A percentile compares a stretch with the other conserved stretches of the same genome.
phyloP scores from a whole-genome alignment of 352 stramenopile species.

The Phytophthora tentaculata region DNA sequence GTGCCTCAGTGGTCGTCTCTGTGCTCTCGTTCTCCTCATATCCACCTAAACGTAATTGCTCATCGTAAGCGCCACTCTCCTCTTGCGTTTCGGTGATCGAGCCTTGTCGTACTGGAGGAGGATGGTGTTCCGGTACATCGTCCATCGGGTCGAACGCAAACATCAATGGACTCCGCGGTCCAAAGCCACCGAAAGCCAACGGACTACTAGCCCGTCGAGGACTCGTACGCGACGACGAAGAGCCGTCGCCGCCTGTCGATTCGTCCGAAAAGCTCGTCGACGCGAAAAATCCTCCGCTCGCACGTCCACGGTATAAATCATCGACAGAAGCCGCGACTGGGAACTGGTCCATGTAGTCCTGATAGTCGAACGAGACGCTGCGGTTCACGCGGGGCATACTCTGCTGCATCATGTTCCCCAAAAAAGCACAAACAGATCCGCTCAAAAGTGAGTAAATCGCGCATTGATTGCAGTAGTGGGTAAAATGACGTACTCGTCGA shows the following conservation, averaged over 20 bases:
- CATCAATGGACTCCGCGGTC: conserved; percentile 75
- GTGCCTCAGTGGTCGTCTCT: conserved; percentile 29
- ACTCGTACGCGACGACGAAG: conserved; percentile 49
- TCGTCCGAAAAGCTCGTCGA: conserved; percentile 68
- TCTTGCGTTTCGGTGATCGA: conserved; percentile 36
- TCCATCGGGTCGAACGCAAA: conserved; percentile 84
- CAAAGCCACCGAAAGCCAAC: conserved; percentile 56
- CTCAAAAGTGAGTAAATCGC: conserved; percentile 24
- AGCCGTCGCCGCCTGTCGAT: conserved; percentile 46
- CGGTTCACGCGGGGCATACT: conserved; percentile 76
- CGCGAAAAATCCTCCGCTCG: conserved; percentile 49
- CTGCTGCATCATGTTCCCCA: conserved; percentile 25
- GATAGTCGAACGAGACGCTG: conserved; percentile 81
- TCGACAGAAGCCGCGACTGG: conserved; percentile 41
- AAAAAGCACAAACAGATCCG: conserved; percentile 15
- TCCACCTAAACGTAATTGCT: conserved; percentile 36
- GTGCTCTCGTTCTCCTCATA: conserved; percentile 21
- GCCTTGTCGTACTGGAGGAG: conserved; percentile 14
- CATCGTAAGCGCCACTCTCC: conserved; percentile 31
- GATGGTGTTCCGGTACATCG: conserved; percentile 52
- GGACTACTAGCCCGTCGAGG: conserved; percentile 66
- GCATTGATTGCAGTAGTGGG: conserved; percentile 13
- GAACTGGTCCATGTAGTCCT: conserved; percentile 59
- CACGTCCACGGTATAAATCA: conserved; percentile 61
- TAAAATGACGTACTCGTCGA: conserved; percentile 52